A percentile compares a stretch with the other conserved stretches of the same genome.
phyloP scores from a whole-genome alignment of 2,329 filamentous ascomycete species.

The Coniochaeta sp. region DNA sequence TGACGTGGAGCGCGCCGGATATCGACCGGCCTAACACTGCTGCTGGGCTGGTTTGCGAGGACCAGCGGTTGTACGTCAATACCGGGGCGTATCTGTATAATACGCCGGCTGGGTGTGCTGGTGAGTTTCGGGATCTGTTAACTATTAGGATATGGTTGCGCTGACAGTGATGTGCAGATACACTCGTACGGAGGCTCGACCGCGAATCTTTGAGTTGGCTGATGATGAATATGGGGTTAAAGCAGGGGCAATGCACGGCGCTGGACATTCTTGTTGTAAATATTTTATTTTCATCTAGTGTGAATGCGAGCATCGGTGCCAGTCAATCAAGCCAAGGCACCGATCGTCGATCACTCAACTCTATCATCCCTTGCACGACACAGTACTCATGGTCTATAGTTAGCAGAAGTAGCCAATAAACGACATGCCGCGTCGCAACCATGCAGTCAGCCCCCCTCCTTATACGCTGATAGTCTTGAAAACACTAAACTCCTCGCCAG shows the following conservation, averaged over 20 bases:
- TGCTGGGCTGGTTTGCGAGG: constrained; percentile 47
- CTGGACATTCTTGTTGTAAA: background rate
- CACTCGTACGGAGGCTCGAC: background rate
- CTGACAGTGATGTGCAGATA: constrained; percentile 13
- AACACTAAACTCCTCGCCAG: constrained; percentile 81
- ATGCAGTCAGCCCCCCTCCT: constrained; percentile 14
- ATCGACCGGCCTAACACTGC: constrained; percentile 40
- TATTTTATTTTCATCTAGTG: background rate
- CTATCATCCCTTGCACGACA: too few species aligned
- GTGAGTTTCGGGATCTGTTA: background rate
- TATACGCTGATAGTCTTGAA: constrained; percentile 80
- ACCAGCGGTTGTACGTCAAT: constrained; percentile 43
- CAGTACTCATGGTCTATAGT: background rate
- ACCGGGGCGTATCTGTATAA: constrained; percentile 46
- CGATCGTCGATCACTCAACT: background rate
- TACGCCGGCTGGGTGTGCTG: constrained; percentile 40
- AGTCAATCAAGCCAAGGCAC: background rate
- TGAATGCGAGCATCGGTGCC: background rate
- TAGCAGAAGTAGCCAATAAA: background rate
- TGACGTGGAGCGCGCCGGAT: constrained; percentile 40
- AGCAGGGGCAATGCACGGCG: background rate
- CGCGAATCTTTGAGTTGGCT: background rate
- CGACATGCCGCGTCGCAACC: background rate
- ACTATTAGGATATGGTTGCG: background rate
- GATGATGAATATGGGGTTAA: background rate